Percentiles rank a stretch among this genome's conserved stretches.
phyloP scores from a whole-genome alignment of 495 filamentous ascomycete species.

The Podospora anserina region DNA sequence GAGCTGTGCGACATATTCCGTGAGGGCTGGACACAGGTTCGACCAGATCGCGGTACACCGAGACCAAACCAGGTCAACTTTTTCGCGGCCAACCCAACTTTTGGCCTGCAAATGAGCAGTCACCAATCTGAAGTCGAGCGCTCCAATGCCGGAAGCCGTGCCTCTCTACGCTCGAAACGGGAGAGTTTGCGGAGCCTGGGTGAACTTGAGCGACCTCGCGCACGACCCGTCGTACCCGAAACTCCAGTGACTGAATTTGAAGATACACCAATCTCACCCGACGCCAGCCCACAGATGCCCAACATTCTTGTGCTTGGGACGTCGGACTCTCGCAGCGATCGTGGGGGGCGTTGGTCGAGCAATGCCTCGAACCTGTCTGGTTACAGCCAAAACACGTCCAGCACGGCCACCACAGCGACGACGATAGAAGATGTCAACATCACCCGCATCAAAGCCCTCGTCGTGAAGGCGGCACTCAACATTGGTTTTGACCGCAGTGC shows the following conservation, averaged over 20 bases:
- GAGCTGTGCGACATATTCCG: slow-evolving; percentile 91
- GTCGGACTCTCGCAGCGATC: slow-evolving; percentile 40
- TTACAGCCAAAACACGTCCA: slow-evolving; percentile 72
- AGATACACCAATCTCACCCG: slow-evolving; percentile 76
- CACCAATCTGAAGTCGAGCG: slow-evolving; percentile 32
- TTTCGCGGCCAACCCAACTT: slow-evolving; percentile 34
- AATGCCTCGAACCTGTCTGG: slow-evolving; percentile 69
- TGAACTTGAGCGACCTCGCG: slow-evolving; percentile 32
- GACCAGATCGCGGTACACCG: slow-evolving; percentile 83
- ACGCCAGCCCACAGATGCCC: slow-evolving; percentile 67
- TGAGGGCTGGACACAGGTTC: slow-evolving; percentile 87
- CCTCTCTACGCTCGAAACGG: slow-evolving; percentile 45
- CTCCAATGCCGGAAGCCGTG: slow-evolving; percentile 40
- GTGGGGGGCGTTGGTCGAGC: slow-evolving; percentile 65
- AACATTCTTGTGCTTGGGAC: slow-evolving; percentile 85
- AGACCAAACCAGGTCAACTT: slow-evolving; percentile 76
- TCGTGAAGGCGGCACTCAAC: slow-evolving; percentile 78
- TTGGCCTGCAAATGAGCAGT: slow-evolving; percentile 24
- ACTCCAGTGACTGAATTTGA: slow-evolving; percentile 93
- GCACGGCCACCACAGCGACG: slow-evolving; percentile 68
- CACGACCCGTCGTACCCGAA: slow-evolving; percentile 57
- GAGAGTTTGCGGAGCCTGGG: slow-evolving; percentile 42
- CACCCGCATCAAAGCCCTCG: slow-evolving; percentile 66
- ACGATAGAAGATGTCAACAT: slow-evolving; percentile 67
- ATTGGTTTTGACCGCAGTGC: slow-evolving; percentile 62